A percentile compares a stretch with the other conserved stretches of the same genome.
These are phyloP conservation scores for Cryptomeria japonica DNA, from an alignment of 75 land plant species.

Conservation along the genomic window DNA sequence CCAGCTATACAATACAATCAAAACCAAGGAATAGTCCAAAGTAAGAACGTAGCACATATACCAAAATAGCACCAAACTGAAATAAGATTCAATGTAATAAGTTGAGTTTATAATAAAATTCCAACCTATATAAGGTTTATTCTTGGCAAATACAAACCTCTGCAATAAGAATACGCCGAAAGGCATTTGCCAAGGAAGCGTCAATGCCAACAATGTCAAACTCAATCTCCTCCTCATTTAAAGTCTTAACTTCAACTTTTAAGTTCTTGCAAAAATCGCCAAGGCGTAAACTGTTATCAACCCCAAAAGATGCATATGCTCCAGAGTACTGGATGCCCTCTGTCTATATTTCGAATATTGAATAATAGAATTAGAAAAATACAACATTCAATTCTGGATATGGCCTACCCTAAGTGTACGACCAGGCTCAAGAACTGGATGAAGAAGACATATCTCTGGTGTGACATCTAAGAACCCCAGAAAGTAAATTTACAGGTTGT, in stretches of 20 bases:
- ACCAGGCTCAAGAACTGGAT: not conserved
- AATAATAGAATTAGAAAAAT: no score
- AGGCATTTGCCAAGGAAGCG: conserved; percentile 94
- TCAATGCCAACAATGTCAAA: conserved; percentile 97
- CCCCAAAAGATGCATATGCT: conserved; percentile 74
- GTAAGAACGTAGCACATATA: no score
- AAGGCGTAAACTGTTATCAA: conserved; percentile 73
- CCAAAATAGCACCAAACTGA: not conserved
- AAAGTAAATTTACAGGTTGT: not conserved
- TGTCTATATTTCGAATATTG: conserved; percentile 40
- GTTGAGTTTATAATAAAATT: not conserved
- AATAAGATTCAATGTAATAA: not conserved
- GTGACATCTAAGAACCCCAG: not conserved
- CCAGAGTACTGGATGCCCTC: conserved; percentile 85
- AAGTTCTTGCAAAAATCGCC: conserved; percentile 63
- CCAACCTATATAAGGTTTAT: not conserved
- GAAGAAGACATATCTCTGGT: not conserved
- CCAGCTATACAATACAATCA: no score
- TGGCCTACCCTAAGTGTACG: not conserved
- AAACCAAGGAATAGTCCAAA: no score
- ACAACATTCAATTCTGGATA: not conserved
- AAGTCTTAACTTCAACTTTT: conserved; percentile 56
- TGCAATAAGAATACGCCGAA: conserved; percentile 91
- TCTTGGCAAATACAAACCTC: conserved; percentile 52
- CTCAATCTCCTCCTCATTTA: conserved; percentile 82